A percentile compares a stretch with the other conserved stretches of the same genome.
Evolutionary conservation across 768 basidiomycete species (phyloP).

Genomic region (Tremella fuciformis): DNA sequence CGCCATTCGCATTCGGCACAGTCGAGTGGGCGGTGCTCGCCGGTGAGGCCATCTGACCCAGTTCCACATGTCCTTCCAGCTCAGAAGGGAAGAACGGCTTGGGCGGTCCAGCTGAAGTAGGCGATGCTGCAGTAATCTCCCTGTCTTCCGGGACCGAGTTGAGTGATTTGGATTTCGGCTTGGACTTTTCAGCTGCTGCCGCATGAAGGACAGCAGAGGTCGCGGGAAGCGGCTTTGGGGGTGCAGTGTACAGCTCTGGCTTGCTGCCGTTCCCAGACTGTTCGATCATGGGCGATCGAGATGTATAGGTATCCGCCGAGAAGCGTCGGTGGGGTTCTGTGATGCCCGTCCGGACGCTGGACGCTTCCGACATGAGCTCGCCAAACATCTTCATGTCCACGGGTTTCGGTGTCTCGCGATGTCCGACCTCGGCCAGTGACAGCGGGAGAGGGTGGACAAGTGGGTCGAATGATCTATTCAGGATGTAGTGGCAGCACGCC

Average conservation of each 20-base stretch:
- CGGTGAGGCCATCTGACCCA: neutral
- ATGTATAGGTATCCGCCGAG: no score
- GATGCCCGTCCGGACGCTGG: no score
- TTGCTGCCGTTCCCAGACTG: neutral
- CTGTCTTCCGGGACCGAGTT: neutral
- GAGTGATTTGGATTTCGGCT: neutral
- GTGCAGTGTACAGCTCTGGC: neutral
- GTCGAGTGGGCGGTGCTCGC: constrained; percentile 1
- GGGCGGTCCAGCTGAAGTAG: constrained; percentile 13
- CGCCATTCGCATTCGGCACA: constrained; percentile 8
- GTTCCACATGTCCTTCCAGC: neutral
- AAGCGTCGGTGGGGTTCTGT: no score
- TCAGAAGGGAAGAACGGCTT: neutral
- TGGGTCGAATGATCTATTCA: constrained; percentile 76
- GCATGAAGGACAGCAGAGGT: neutral
- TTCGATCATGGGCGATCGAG: no score
- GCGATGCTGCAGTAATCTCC: neutral
- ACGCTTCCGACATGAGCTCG: neutral
- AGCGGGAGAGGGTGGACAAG: constrained; percentile 72
- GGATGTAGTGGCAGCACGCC: constrained; percentile 69
- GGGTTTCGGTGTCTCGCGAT: neutral
- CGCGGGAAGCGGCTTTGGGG: neutral
- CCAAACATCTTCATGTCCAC: constrained; percentile 1
- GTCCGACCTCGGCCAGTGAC: constrained; percentile 59
- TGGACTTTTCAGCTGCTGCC: neutral